Evolutionary conservation across 495 filamentous ascomycete genomes (phyloP), one percentile per base, ranked within the genome.

Genomic region (Lasiosphaeria hispida): DNA sequence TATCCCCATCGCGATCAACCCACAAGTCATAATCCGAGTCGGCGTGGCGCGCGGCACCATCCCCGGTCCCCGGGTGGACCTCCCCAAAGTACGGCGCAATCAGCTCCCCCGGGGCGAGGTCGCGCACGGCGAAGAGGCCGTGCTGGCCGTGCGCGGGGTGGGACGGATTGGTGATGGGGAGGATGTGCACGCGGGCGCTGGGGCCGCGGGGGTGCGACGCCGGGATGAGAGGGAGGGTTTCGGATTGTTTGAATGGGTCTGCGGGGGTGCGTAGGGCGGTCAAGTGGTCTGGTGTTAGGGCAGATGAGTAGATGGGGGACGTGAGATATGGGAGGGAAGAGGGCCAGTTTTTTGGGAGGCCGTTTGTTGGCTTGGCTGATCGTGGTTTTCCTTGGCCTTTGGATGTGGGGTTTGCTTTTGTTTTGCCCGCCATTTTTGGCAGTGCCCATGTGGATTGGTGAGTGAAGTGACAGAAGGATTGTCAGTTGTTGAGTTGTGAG

Each of bases 11-110:
- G 35, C 80, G 72, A 64, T 85, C 81, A 0, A 90, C 69, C 63
- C 75, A 81, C 2, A 91, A 72, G 66, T 91, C 88, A 63, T 91
- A 91, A 60, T 89, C 80, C 1, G 80, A 85, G 9, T 47, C 14
- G 17, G 75, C 74, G 62, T 86, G 34, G 61, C 62, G 50, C 30
- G 71, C 72, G 6, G 53, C 60, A 23, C 66, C 61, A 36, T 54
- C 53, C 19, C 66, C 43, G 2, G 50, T 53, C 23, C 77, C 73
- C 13, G 62, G 55, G 67, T 89, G 87, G 10, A 85, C 69, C 37
- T 77, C 74, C 8, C 88, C 88, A 6, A 87, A 68, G 62, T 91
- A 91, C n/a, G 82, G 78, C 6, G 88, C 59, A 43, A 91, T 79
- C 39, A 87, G 76, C 1, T 76, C 70, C 33, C 77, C 80, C 0